Evolutionary conservation across 352 stramenopile species (phyloP).

Genomic region (Pythium aphanidermatum): DNA sequence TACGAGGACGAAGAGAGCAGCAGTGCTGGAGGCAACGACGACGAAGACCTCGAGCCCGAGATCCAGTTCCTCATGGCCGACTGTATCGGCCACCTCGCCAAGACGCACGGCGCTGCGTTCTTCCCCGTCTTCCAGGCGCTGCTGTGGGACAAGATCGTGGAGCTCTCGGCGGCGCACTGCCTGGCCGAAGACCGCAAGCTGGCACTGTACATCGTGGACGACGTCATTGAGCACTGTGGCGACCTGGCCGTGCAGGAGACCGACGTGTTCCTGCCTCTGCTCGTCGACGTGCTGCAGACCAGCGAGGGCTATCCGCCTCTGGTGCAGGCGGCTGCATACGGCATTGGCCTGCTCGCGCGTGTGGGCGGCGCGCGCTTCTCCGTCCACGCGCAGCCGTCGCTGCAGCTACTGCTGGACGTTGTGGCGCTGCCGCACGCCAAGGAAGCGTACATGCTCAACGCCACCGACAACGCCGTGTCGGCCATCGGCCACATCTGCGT

Average conservation of each 20-base stretch:
- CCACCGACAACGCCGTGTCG: constrained; percentile 74
- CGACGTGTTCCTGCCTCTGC: constrained; percentile 60
- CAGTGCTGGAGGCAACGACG: constrained; percentile 29
- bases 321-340: constrained; percentile 66
- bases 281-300: constrained; percentile 57
- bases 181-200: constrained; percentile 74
- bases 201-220: constrained; percentile 83
- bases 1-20: constrained; percentile 20
- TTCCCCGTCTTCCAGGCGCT: constrained; percentile 72
- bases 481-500: constrained; percentile 71
- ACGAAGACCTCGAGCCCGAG: constrained; percentile 56
- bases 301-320: constrained; percentile 49
- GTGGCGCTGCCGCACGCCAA: constrained; percentile 46
- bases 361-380: constrained; percentile 49
- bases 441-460: constrained; percentile 50
- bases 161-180: constrained; percentile 58
- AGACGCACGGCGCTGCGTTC: constrained; percentile 56
- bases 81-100: constrained; percentile 65
- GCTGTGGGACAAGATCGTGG: constrained; percentile 72
- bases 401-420: constrained; percentile 57
- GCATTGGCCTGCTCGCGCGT: constrained; percentile 60
- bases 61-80: constrained; percentile 79
- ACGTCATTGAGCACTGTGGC: constrained; percentile 78
- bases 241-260: constrained; percentile 36
- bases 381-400: constrained; percentile 35